Evolutionary conservation across 352 stramenopile species (phyloP), one percentile per base, ranked within the genome.

Genomic region (Globisporangium paroecandrum): DNA sequence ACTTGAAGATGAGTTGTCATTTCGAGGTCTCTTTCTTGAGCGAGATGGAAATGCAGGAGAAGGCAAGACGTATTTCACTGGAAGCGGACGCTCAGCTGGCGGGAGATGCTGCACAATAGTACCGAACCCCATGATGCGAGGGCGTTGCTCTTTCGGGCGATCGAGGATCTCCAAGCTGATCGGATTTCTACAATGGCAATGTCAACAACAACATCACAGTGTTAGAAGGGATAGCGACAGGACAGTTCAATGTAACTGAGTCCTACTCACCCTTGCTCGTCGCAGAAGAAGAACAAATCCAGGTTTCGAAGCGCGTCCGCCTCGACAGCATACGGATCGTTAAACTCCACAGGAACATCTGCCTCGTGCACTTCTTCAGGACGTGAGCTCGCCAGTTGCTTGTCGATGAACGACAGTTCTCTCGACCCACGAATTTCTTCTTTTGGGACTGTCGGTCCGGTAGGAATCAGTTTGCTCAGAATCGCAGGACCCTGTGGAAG

Each of bases 251-350:
- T 15, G 4, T 2, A 18, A 20, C 7, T 5, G 38, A 47, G 32
- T 18, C 38, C 10, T 7, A 77, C 83, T 53, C 77, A 93, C 87
- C 87, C 87, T 69, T 89, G 72, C 58, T 95, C 83, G 53, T 95
- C 87, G 49, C 87, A 95, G 60, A 95, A 95, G 77, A 90, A 95
- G 53, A 95, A 95, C 70, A 92, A 68, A 46, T 95, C 87, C 32
- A 95, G 75, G 62, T 89, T 89, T 4, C 87, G 87, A 53, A 95
- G 69, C 4, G 78, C 79, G 62, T 95, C 87, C 41, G 75, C 72
- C 53, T 85, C 85, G 46, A 88, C 72, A 18, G 83, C 77, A 62
- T 81, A 88, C 25, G 76, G 76, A 62, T 94, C 85, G 51, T 91
- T 87, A 58, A 91, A 94, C 64, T 89, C 75, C 0, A 65, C 41